Conservation (phyloP, 2,329 filamentous ascomycete species). For the Fusarium pseudocircinatum region DNA sequence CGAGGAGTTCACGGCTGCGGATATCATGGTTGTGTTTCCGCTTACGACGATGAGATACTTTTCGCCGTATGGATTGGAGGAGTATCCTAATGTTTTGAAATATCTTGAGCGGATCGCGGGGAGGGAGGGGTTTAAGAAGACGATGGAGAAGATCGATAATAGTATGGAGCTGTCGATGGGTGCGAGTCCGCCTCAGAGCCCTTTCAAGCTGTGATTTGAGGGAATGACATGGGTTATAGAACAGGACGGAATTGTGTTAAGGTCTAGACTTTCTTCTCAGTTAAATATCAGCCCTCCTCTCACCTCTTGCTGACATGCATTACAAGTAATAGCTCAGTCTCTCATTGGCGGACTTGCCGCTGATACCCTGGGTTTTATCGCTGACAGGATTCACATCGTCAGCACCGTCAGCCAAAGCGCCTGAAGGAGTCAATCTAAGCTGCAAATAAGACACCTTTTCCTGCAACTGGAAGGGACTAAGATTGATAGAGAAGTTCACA, state of each 20-base stretch:
- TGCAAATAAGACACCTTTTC: not conserved
- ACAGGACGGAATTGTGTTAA: fast-evolving
- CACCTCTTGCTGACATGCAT: not conserved
- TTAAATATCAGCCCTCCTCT: not conserved
- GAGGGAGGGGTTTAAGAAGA: constrained; percentile 57
- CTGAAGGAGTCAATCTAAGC: not conserved
- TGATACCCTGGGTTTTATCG: fast-evolving
- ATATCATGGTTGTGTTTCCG: constrained; percentile 70
- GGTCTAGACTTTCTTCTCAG: not conserved
- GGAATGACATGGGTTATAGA: not conserved
- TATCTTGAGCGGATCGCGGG: constrained; percentile 57
- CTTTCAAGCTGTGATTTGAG: constrained; percentile 2
- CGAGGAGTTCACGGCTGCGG: constrained; percentile 69
- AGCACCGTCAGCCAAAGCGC: not conserved
- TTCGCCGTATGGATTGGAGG: constrained; percentile 52
- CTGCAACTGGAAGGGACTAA: fast-evolving
- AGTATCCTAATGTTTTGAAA: constrained; percentile 54
- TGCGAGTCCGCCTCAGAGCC: constrained; percentile 28
- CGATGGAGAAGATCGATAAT: constrained; percentile 61
- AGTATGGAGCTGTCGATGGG: constrained; percentile 50
- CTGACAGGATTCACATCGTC: not conserved
- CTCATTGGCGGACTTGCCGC: not conserved
- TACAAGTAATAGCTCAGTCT: fast-evolving
- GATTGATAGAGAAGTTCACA: not conserved
- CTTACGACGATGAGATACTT: constrained; percentile 70